phyloP scores from a whole-genome alignment of 768 basidiomycete genomes.

The Omphalotus guepiniiformis region DNA sequence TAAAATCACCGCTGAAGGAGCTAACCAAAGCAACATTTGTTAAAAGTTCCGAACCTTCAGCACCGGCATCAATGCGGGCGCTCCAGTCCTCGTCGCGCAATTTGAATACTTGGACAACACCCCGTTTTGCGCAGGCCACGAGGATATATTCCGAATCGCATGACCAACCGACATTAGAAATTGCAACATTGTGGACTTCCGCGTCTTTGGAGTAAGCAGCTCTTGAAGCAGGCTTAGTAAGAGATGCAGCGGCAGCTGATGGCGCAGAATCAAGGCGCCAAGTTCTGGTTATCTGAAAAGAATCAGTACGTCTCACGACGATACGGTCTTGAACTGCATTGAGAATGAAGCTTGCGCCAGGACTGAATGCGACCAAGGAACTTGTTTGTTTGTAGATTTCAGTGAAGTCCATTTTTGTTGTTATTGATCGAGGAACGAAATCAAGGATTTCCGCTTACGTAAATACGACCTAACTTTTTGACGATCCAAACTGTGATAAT shows the following conservation, averaged over 20 bases:
- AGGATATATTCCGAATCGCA: slow-evolving; percentile 85
- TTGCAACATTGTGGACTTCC: slow-evolving; percentile 32
- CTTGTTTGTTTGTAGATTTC: slow-evolving; percentile 76
- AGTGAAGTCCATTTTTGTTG: slow-evolving; percentile 71
- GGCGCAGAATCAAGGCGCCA: slow-evolving; percentile 63
- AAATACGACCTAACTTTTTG: no score
- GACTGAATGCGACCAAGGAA: slow-evolving; percentile 75
- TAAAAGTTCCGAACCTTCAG: slow-evolving; percentile 46
- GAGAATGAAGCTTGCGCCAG: slow-evolving; percentile 82
- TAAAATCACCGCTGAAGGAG: slow-evolving; percentile 12
- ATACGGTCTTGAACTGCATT: slow-evolving; percentile 76
- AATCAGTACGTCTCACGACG: slow-evolving; percentile 79
- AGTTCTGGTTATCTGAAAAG: slow-evolving; percentile 77
- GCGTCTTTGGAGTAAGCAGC: slow-evolving; percentile 19
- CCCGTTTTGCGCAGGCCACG: slow-evolving; percentile 69
- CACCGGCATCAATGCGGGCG: slow-evolving; percentile 73
- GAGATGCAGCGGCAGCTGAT: slow-evolving; percentile 44
- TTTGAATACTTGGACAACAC: slow-evolving; percentile 73
- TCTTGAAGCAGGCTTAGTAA: slow-evolving; percentile 33
- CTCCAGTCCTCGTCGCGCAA: slow-evolving; percentile 77
- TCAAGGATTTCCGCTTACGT: no score
- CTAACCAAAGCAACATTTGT: not conserved
- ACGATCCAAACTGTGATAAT: not conserved
- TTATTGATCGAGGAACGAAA: slow-evolving; percentile 7
- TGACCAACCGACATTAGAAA: slow-evolving; percentile 83